Conservation (phyloP, 1,139 yeast species). For the Meyerozyma smithsonii region DNA sequence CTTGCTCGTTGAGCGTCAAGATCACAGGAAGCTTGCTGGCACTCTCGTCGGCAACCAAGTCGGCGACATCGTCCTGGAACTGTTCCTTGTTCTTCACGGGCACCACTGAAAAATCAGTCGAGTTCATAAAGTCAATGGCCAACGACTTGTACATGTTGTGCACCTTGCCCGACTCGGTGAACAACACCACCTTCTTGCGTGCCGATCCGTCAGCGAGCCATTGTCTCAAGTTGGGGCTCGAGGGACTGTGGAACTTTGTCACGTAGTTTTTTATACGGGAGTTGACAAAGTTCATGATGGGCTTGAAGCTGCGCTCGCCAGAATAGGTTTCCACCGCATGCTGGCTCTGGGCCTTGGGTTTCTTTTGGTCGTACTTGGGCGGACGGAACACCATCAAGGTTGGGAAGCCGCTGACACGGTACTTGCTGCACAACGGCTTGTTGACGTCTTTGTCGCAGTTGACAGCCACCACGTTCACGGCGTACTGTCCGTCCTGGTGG, state of each 20-base stretch:
- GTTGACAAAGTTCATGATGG: slow-evolving; percentile 54
- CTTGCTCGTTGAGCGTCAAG: slow-evolving; percentile 16
- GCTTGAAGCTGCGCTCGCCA: slow-evolving; percentile 63
- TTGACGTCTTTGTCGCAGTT: slow-evolving; percentile 75
- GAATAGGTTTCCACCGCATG: slow-evolving; percentile 63
- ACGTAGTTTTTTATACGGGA: slow-evolving; percentile 72
- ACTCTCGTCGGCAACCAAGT: slow-evolving; percentile 10
- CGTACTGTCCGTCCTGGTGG: slow-evolving; percentile 43
- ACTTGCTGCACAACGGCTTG: slow-evolving; percentile 63
- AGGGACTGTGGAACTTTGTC: slow-evolving; percentile 37
- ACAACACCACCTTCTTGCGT: slow-evolving; percentile 31
- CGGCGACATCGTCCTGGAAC: slow-evolving; percentile 15
- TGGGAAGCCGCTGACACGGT: slow-evolving; percentile 74
- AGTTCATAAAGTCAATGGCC: slow-evolving; percentile 64
- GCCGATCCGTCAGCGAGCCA: slow-evolving; percentile 24
- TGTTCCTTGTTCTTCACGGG: slow-evolving; percentile 6
- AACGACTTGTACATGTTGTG: slow-evolving; percentile 67
- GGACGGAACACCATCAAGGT: slow-evolving; percentile 79
- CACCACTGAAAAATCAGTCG: slow-evolving; percentile 28
- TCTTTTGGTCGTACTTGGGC: slow-evolving; percentile 46
- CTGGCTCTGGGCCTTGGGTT: slow-evolving; percentile 11
- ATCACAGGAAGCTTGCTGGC: slow-evolving; percentile 23
- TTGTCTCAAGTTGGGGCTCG: slow-evolving; percentile 20
- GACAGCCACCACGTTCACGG: slow-evolving; percentile 75
- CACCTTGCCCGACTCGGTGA: slow-evolving; percentile 43